Evolutionary conservation across 768 basidiomycete species (phyloP).

Genomic region (Termitomyces sp.): DNA sequence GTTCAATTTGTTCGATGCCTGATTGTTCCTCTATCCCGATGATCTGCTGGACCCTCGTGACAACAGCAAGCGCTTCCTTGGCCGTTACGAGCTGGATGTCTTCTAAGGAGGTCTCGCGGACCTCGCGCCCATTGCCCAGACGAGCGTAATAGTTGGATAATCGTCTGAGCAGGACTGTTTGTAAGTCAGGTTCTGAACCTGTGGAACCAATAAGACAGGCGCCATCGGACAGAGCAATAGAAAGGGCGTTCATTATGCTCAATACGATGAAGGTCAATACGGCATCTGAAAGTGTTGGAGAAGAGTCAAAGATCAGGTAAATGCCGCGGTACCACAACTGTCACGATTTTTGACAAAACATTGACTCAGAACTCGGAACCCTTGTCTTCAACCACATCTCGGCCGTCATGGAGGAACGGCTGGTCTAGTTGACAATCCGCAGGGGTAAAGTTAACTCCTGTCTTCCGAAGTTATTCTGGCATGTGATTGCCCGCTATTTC

Average conservation of each 20-base stretch:
- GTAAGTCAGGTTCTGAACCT: conserved; percentile 23
- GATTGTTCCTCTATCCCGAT: conserved; percentile 22
- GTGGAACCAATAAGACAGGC: conserved; percentile 30
- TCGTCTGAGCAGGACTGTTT: conserved; percentile 31
- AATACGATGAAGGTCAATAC: neutral
- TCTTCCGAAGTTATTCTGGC: conserved; percentile 5
- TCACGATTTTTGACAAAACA: neutral
- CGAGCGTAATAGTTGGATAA: conserved; percentile 33
- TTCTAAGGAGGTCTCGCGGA: conserved; percentile 23
- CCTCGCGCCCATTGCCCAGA: conserved; percentile 13
- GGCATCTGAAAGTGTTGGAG: neutral
- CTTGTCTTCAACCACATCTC: no score
- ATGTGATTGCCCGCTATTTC: conserved; percentile 8
- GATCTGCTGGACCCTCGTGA: conserved; percentile 42
- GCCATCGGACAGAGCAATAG: conserved; percentile 28
- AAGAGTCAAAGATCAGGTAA: neutral
- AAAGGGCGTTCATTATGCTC: conserved; percentile 15
- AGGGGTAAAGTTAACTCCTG: neutral
- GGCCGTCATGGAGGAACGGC: neutral
- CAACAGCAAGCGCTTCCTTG: conserved; percentile 42
- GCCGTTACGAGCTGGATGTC: conserved; percentile 49
- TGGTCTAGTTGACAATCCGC: neutral
- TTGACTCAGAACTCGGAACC: neutral
- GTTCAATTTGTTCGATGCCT: neutral
- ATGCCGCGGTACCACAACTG: neutral